Conservation (phyloP, 192 early-diverging fungal species). For the Oehlia diaphana region DNA sequence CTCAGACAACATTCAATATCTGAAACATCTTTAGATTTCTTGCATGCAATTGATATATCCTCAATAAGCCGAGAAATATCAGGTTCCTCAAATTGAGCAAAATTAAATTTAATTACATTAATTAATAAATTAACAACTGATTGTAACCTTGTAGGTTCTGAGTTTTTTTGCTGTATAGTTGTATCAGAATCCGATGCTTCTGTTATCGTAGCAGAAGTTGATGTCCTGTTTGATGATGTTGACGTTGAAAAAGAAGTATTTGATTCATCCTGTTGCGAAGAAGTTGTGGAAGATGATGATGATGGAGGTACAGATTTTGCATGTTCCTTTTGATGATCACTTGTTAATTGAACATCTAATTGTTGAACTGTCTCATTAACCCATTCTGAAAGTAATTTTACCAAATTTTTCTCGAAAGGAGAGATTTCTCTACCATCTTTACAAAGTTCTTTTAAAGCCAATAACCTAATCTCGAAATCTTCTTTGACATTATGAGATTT, state of each 20-base stretch:
- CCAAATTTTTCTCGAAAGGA: conserved; percentile 60
- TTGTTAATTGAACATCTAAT: conserved; percentile 27
- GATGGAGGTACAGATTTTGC: neutral
- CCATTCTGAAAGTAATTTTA: conserved; percentile 50
- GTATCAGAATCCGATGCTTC: neutral
- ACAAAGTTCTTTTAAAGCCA: conserved; percentile 49
- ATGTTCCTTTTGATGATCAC: neutral
- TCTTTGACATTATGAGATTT: conserved; percentile 48
- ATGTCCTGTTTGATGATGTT: neutral
- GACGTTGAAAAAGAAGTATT: neutral
- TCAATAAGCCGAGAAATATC: conserved; percentile 51
- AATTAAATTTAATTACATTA: conserved; percentile 55
- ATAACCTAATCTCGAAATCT: conserved; percentile 53
- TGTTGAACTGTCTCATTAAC: conserved; percentile 44
- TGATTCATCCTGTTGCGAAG: neutral
- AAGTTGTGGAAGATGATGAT: conserved; percentile 6
- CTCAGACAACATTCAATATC: conserved; percentile 47
- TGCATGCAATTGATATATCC: conserved; percentile 46
- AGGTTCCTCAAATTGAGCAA: conserved; percentile 55
- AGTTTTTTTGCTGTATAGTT: neutral
- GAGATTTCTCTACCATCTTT: conserved; percentile 59
- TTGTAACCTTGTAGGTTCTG: conserved; percentile 45
- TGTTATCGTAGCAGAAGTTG: neutral
- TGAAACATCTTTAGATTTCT: conserved; percentile 35
- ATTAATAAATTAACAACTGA: conserved; percentile 50